Base-by-base conservation (phyloP, 2,329 filamentous ascomycete genomes). In the Alternaria dauci region DNA sequence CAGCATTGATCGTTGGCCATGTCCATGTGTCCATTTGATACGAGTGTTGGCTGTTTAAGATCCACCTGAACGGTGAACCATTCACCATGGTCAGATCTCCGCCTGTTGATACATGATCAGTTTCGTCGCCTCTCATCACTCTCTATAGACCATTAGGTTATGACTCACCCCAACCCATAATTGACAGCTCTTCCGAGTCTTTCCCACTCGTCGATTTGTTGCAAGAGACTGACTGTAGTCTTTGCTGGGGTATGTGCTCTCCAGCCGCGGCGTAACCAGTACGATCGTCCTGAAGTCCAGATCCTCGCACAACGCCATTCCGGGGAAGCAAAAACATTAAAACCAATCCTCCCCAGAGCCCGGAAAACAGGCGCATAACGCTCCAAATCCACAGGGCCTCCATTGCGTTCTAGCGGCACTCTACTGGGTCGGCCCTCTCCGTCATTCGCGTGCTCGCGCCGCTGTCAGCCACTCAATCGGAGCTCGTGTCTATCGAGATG, bases 21-120 rank as follows among this genome's bases (percentile, higher is more conserved):
- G 62, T 71, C 77, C 78, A 80, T 2, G 69, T 66, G 42, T 74
- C 72, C 77, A 81, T 79, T 54, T 80, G 76, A 60, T 79, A 79
- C 2, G 74, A 73, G 34, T 71, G 67, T 36, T 73, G 69, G 25
- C 67, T 59, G 32, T 55, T 71, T 50, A 76, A 55, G 12, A 60
- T 71, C 77, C 76, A 81, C 50, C 76, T 72, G 41, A 78, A 76
- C 2, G 79, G 77, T n/a, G 76, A 79, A 20, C 78, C 79, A 67
- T 81, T 81, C 48, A 81, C 67, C 25, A 81, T 55, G 12, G 77
- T 77, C 44, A 81, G 66, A 30, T 67, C 74, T 56, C 79, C 78
- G 44, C 75, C 76, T 74, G 46, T 47, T 20, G 5, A 42, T n/a
- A 30, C 2, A 32, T 23, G 5, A 38, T 51, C 18, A 58, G 55